These are phyloP conservation scores for Aspergillus sp. DNA, from an alignment of 2,329 filamentous ascomycete genomes.

Conservation along the genomic window DNA sequence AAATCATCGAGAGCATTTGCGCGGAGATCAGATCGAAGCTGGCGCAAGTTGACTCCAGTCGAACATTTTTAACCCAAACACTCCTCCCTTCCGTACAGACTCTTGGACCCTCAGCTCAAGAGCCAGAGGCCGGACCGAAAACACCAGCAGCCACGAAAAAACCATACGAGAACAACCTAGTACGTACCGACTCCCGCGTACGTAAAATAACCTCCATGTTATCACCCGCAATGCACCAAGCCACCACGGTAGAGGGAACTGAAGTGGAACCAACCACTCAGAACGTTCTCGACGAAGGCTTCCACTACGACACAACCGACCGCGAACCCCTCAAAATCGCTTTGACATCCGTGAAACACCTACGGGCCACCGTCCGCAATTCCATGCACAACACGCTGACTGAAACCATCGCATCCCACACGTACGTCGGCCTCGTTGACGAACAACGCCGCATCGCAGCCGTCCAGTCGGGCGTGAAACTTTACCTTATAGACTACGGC, in stretches of 20 bases:
- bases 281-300: constrained; percentile 45
- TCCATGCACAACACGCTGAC: constrained; percentile 82
- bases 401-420: constrained; percentile 82
- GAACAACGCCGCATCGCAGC: constrained; percentile 83
- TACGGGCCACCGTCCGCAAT: constrained; percentile 77
- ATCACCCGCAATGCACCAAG: constrained; percentile 51
- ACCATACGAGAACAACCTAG: constrained; percentile 80
- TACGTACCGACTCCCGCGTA: constrained; percentile 82
- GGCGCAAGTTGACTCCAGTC: constrained; percentile 85
- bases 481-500: constrained; percentile 92
- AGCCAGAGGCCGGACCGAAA: constrained; percentile 37
- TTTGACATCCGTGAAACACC: constrained; percentile 79
- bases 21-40: constrained; percentile 74
- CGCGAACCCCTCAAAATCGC: constrained; percentile 69
- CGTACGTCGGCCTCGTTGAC: constrained; percentile 91
- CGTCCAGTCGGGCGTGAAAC: constrained; percentile 86
- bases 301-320: constrained; percentile 71
- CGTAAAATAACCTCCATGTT: constrained; percentile 98
- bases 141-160: constrained; percentile 47
- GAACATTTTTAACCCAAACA: constrained; percentile 92
- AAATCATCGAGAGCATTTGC: constrained; percentile 86
- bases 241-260: constrained; percentile 13
- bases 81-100: constrained; percentile 67
- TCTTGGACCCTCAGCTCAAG: constrained; percentile 41
- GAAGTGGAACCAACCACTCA: constrained; percentile 34